A percentile compares a stretch with the other conserved stretches of the same genome.
These are phyloP conservation scores for Lachnum nothofagi DNA, from an alignment of 2,329 filamentous ascomycete species.

Conservation along the genomic window DNA sequence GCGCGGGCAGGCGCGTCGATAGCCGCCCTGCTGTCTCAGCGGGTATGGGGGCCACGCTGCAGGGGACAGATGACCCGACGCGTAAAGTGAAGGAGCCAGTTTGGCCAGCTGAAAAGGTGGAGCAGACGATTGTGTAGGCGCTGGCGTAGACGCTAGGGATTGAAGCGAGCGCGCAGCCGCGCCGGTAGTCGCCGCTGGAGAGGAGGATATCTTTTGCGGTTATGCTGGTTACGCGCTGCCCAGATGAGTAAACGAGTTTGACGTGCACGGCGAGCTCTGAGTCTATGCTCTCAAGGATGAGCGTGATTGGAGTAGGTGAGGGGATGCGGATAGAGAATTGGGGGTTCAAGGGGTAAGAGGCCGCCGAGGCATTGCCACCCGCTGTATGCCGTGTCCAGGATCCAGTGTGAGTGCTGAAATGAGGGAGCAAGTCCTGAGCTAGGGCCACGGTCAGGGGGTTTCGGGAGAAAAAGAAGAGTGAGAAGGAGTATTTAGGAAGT, in stretches of 20 bases:
- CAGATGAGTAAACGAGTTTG: slow-evolving; percentile 73
- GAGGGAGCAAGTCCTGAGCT: slow-evolving; percentile 40
- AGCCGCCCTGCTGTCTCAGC: slow-evolving; percentile 72
- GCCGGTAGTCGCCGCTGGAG: slow-evolving; percentile 83
- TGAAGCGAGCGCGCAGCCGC: slow-evolving; percentile 69
- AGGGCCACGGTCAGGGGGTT: slow-evolving; percentile 54
- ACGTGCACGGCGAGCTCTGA: slow-evolving; percentile 73
- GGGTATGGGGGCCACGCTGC: slow-evolving; percentile 56
- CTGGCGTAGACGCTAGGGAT: slow-evolving; percentile 58
- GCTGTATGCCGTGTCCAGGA: slow-evolving; percentile 75
- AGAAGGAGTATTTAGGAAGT: slow-evolving; percentile 72
- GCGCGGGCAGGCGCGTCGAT: slow-evolving; percentile 51
- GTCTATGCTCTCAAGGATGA: slow-evolving; percentile 66
- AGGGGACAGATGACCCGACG: slow-evolving; percentile 59
- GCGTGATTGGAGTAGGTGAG: slow-evolving; percentile 55
- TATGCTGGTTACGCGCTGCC: slow-evolving; percentile 65
- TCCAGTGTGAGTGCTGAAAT: slow-evolving; percentile 52
- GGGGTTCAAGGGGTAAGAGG: slow-evolving; percentile 78
- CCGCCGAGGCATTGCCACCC: slow-evolving; percentile 74
- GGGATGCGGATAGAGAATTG: slow-evolving; percentile 68
- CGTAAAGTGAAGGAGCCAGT: slow-evolving; percentile 68
- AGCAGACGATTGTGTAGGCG: slow-evolving; percentile 81
- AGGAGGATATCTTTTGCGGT: slow-evolving; percentile 71
- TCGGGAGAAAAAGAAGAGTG: slow-evolving; percentile 74
- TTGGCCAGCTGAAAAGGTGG: slow-evolving; percentile 81